Evolutionary conservation across 2,329 filamentous ascomycete genomes (phyloP).

Genomic region (Hymenoscyphus fructigenus): DNA sequence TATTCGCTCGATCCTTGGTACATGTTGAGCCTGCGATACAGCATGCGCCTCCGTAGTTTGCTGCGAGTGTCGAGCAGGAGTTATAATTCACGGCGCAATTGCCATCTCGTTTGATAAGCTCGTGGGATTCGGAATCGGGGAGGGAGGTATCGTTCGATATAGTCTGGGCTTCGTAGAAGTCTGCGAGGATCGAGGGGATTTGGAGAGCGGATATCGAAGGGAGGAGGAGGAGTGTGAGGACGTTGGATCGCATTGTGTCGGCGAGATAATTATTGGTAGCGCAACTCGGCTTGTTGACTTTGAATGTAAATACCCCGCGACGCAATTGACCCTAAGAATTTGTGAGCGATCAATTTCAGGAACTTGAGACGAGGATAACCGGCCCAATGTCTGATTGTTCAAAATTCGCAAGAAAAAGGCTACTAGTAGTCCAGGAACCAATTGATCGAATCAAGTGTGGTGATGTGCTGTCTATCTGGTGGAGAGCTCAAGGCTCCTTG

Average conservation of each 20-base stretch:
- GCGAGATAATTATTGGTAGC: neutral
- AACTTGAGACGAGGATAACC: neutral
- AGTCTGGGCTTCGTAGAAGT: constrained; percentile 25
- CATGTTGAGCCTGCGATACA: constrained; percentile 33
- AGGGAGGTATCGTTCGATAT: constrained; percentile 27
- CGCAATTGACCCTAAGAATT: neutral
- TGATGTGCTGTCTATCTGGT: neutral
- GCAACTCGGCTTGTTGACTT: constrained; percentile 16
- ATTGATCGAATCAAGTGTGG: constrained; percentile 3
- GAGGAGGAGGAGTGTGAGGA: constrained; percentile 21
- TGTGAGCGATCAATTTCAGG: neutral
- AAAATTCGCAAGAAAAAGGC: neutral
- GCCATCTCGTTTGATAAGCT: constrained; percentile 33
- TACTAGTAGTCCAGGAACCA: neutral
- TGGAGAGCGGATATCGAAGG: constrained; percentile 26
- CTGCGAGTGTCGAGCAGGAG: constrained; percentile 34
- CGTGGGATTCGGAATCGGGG: constrained; percentile 15
- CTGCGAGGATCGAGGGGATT: constrained; percentile 29
- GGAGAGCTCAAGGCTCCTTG: neutral
- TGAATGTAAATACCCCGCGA: constrained; percentile 4
- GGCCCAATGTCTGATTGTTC: neutral
- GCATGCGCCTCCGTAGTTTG: constrained; percentile 33
- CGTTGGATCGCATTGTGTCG: constrained; percentile 24
- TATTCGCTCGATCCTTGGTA: constrained; percentile 31
- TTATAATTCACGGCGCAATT: constrained; percentile 35